Evolutionary conservation across 139 green algal genomes (phyloP).

Genomic region (Chlamydomonas asymmetrica): DNA sequence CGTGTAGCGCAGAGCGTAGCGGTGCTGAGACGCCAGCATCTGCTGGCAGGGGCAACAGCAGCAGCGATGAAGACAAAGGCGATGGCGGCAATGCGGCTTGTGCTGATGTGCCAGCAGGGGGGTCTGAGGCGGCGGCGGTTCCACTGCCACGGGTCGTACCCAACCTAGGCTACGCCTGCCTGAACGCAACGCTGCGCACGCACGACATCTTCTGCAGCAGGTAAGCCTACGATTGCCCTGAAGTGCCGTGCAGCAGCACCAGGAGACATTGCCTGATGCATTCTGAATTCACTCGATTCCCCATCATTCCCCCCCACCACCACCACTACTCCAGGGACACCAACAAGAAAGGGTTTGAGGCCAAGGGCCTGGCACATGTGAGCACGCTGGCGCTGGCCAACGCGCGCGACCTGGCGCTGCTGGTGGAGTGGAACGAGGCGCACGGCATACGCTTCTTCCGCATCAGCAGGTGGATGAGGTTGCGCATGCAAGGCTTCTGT

Average conservation of each 20-base stretch:
- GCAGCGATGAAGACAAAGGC: constrained; percentile 9
- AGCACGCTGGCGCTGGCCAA: constrained; percentile 62
- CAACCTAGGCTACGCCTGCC: constrained; percentile 74
- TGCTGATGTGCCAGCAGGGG: constrained; percentile 2
- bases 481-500: no score
- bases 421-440: constrained; percentile 66
- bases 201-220: constrained; percentile 61
- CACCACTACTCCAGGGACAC: not conserved
- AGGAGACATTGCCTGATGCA: not conserved
- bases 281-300: not conserved
- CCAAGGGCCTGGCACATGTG: constrained; percentile 52
- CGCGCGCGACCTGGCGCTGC: constrained; percentile 38
- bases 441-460: constrained; percentile 71
- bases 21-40: no score
- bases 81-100: not conserved
- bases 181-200: constrained; percentile 53
- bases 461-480: constrained; percentile 22
- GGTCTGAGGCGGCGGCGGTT: no score
- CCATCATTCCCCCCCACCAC: not conserved
- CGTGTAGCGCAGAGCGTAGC: no score
- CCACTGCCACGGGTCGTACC: constrained; percentile 37
- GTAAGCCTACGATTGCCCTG: not conserved
- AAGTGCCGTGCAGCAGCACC: not conserved
- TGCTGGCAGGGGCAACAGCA: no score
- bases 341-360: constrained; percentile 33